Evolutionary conservation across 2,329 filamentous ascomycete genomes (phyloP).

Genomic region (Xylariaceae sp.): DNA sequence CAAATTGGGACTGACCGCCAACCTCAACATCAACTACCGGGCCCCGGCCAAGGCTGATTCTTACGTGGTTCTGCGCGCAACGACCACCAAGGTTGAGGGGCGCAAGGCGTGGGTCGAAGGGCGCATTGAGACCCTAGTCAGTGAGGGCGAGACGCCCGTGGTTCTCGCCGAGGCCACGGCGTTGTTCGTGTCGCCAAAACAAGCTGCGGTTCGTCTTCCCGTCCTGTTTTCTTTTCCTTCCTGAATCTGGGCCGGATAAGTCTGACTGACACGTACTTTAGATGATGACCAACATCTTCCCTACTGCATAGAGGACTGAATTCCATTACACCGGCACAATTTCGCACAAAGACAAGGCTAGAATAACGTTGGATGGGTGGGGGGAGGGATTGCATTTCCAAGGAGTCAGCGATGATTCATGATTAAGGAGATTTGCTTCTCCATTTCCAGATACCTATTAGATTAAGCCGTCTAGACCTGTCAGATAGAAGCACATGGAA

Average conservation of each 20-base stretch:
- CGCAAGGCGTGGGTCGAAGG: slow-evolving; percentile 93
- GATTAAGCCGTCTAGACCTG: background rate
- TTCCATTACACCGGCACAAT: background rate
- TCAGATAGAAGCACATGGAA: background rate
- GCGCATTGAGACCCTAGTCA: slow-evolving; percentile 70
- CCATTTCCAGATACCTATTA: background rate
- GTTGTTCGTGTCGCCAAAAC: slow-evolving; percentile 82
- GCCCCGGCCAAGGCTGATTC: slow-evolving; percentile 69
- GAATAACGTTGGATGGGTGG: slow-evolving; percentile 7
- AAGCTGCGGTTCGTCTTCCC: slow-evolving; percentile 64
- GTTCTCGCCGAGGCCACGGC: slow-evolving; percentile 78
- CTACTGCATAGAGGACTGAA: slow-evolving; percentile 23
- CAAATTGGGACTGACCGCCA: slow-evolving; percentile 80
- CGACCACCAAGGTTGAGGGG: slow-evolving; percentile 80
- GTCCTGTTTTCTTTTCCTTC: background rate
- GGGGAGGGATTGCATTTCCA: slow-evolving; percentile 9
- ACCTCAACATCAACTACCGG: slow-evolving; percentile 75
- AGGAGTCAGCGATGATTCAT: background rate
- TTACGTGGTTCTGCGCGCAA: slow-evolving; percentile 72
- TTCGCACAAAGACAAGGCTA: background rate
- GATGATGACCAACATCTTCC: slow-evolving; percentile 36
- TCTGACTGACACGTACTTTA: slow-evolving; percentile 13
- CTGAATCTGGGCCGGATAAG: background rate
- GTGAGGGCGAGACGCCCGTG: slow-evolving; percentile 54
- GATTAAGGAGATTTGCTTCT: background rate